Percentiles rank a stretch among this genome's conserved stretches.
These are phyloP conservation scores for Staphylotrichum longicolle DNA, from an alignment of 495 filamentous ascomycete species.

Conservation along the genomic window DNA sequence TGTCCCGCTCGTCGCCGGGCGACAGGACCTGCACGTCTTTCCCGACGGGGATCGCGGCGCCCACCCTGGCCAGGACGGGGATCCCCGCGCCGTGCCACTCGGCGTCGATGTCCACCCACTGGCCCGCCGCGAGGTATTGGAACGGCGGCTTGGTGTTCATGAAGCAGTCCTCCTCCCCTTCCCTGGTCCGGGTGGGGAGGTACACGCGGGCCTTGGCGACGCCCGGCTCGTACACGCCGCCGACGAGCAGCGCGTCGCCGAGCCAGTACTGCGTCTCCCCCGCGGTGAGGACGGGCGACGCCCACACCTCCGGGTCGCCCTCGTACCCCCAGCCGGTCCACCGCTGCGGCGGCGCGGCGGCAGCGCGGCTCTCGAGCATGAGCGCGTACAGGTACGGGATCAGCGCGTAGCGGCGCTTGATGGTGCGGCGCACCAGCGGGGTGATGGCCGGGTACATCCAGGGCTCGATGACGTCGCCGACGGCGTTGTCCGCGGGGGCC, in stretches of 20 bases:
- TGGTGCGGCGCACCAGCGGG: constrained; percentile 60
- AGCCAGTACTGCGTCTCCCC: constrained; percentile 71
- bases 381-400: constrained; percentile 67
- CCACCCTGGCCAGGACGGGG: not conserved
- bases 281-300: constrained; percentile 36
- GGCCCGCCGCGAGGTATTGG: constrained; percentile 55
- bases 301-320: constrained; percentile 62
- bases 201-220: constrained; percentile 54
- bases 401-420: constrained; percentile 66
- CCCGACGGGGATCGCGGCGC: constrained; percentile 1
- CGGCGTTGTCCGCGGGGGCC: constrained; percentile 54
- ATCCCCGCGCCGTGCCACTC: constrained; percentile 12
- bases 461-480: constrained; percentile 69
- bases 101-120: constrained; percentile 55
- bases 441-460: constrained; percentile 63
- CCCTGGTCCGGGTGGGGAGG: constrained; percentile 46
- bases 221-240: constrained; percentile 62
- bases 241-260: constrained; percentile 62
- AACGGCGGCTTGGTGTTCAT: constrained; percentile 62
- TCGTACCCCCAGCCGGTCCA: constrained; percentile 71
- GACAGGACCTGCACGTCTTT: constrained; percentile 6
- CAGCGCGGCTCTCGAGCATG: constrained; percentile 57
- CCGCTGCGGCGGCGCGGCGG: constrained; percentile 59
- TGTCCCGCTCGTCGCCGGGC: constrained; percentile 1
- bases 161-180: constrained; percentile 51